Evolutionary conservation across 768 basidiomycete species (phyloP), one percentile per base, ranked within the genome.

Genomic region (Kondoa malvinella): DNA sequence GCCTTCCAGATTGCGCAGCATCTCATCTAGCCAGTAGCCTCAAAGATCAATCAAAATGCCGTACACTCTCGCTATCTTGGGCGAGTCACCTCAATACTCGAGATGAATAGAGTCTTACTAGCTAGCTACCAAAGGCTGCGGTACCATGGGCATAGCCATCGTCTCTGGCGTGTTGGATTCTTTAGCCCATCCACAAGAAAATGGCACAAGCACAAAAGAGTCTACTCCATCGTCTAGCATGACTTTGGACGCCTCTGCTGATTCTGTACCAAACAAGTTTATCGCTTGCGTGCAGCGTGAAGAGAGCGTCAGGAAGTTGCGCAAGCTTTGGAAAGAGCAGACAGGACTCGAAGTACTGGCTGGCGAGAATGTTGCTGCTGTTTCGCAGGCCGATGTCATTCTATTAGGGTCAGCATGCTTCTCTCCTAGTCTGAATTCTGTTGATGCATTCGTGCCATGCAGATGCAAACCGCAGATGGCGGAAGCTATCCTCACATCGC

Each of bases 131-230:
- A 66, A 74, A 76, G 95, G 94, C 81, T 97, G 95, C 77, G 95
- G 95, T 67, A 97, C 94, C 14, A 97, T 99, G 95, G 95, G 95
- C 67, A 79, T 96, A 73, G 92, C 95, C 68, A 83, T 99, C 76
- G 83, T 92, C 62, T 92, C 94, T 27, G 95, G 95, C 58, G 87
- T 96, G 56, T 80, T 95, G 64, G 83, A 86, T 70, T 88, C 88
- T 74, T 83, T 96, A 57, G 83, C 90, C 62, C 75, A 79, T n/a
- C 34, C 67, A 76, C 84, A 85, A 77, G 85, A 83, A 1, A 83
- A 40, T 25, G 57, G 71, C 34, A 59, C 64, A 56, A 62, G 25
- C 56, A 56, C 58, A 71, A 68, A 66, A 4, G 73, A 63, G n/a
- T 65, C 56, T 0, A 67, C 70, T 14, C 67, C 71, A 8, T 72